Evolutionary conservation across 2,329 filamentous ascomycete species (phyloP).

Genomic region (Tolypocladium tundrense): DNA sequence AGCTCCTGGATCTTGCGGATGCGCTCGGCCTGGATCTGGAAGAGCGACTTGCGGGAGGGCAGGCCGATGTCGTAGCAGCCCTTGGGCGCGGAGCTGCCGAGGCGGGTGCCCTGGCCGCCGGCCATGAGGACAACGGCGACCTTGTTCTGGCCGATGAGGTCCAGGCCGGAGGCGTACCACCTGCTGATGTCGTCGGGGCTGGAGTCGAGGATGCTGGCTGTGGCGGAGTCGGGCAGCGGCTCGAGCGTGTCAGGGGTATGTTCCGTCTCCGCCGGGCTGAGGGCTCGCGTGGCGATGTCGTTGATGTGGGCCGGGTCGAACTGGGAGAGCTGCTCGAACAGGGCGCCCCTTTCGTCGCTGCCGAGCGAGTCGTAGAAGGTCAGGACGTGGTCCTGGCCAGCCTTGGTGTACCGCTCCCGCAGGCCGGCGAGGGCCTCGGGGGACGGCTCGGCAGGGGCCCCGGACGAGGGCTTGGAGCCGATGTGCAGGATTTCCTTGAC

Average conservation of each 20-base stretch:
- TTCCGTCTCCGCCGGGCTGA: slow-evolving; percentile 63
- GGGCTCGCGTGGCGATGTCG: slow-evolving; percentile 68
- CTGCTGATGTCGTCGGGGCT: slow-evolving; percentile 63
- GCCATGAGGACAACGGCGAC: slow-evolving; percentile 91
- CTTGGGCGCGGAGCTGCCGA: slow-evolving; percentile 93
- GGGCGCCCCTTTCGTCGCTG: slow-evolving; percentile 59
- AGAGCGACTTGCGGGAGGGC: slow-evolving; percentile 85
- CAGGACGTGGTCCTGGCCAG: slow-evolving; percentile 72
- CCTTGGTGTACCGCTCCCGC: slow-evolving; percentile 62
- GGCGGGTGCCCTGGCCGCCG: slow-evolving; percentile 86
- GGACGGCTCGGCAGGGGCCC: slow-evolving; percentile 41
- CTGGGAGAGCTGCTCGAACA: slow-evolving; percentile 71
- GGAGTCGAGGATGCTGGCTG: slow-evolving; percentile 86
- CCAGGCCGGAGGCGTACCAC: slow-evolving; percentile 79
- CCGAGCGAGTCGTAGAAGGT: slow-evolving; percentile 73
- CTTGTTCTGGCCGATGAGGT: slow-evolving; percentile 66
- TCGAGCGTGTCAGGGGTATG: slow-evolving; percentile 54
- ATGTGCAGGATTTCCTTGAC: slow-evolving; percentile 32
- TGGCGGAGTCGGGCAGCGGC: slow-evolving; percentile 77
- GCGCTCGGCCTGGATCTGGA: slow-evolving; percentile 94
- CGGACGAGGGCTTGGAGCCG: slow-evolving; percentile 17
- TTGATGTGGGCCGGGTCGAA: slow-evolving; percentile 87
- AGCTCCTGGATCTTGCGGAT: slow-evolving; percentile 79
- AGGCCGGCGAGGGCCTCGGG: slow-evolving; percentile 57
- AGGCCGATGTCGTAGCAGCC: slow-evolving; percentile 96